phyloP scores from a whole-genome alignment of 2,329 filamentous ascomycete genomes.

The Colletotrichum viniferum region DNA sequence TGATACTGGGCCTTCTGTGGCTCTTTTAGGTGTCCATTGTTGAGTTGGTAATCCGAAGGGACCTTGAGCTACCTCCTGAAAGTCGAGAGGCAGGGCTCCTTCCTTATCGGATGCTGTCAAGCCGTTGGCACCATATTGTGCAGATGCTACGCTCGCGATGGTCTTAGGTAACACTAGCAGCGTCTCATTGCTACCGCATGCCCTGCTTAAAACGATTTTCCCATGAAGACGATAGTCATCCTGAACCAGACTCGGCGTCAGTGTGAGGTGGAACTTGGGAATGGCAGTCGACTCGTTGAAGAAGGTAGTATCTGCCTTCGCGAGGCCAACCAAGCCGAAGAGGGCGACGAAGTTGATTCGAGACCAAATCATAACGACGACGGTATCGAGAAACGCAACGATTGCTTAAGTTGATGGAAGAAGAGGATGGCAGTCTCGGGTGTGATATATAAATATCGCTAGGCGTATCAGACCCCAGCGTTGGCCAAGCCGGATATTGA shows the following conservation, averaged over 20 bases:
- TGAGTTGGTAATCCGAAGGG: background rate
- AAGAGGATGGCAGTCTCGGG: background rate
- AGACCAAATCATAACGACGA: background rate
- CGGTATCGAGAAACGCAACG: background rate
- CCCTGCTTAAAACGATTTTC: background rate
- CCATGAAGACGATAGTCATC: background rate
- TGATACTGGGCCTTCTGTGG: background rate
- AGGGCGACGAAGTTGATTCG: background rate
- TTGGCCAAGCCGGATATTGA: background rate
- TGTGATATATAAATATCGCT: background rate
- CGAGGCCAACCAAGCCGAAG: background rate
- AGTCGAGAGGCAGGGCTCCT: constrained; percentile 5
- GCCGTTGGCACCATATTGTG: background rate
- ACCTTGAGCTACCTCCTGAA: background rate
- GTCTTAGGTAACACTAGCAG: background rate
- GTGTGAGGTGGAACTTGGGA: background rate
- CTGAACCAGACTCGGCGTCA: background rate
- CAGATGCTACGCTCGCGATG: background rate
- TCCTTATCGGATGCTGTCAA: background rate
- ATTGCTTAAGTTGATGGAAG: accelerated
- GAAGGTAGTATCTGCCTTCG: background rate
- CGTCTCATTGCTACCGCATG: background rate
- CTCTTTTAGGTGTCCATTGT: background rate
- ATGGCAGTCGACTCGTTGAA: background rate
- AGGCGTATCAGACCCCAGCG: accelerated